A percentile compares a stretch with the other conserved stretches of the same genome.
Conservation (phyloP, 768 basidiomycete genomes). For the Suillus americanus region DNA sequence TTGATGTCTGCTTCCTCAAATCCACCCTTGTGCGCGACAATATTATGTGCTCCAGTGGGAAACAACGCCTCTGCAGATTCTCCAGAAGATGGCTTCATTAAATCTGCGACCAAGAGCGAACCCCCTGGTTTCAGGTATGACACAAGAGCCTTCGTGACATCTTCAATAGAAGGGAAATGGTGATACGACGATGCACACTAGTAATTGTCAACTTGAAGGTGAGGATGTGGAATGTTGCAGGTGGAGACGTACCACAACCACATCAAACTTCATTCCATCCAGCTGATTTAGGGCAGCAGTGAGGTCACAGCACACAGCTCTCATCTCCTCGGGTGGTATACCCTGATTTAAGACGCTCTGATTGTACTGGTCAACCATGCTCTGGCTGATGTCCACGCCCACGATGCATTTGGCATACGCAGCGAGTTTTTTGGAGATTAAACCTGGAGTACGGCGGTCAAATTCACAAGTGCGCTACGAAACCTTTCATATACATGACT, state of each 20-base stretch:
- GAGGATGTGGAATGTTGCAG: background rate
- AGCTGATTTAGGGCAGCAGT: conserved; percentile 49
- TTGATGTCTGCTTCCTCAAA: conserved; percentile 50
- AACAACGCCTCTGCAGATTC: conserved; percentile 27
- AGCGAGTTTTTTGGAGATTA: conserved; percentile 60
- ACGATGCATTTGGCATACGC: conserved; percentile 61
- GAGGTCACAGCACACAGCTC: conserved; percentile 52
- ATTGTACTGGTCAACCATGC: conserved; percentile 69
- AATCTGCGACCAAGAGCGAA: conserved; percentile 56
- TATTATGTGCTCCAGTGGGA: conserved; percentile 35
- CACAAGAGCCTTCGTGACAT: conserved; percentile 52
- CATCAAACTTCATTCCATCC: conserved; percentile 59
- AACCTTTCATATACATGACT: conserved; percentile 6
- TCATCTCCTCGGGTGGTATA: conserved; percentile 64
- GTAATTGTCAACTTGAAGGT: background rate
- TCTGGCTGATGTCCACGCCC: conserved; percentile 76
- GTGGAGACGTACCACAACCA: conserved; percentile 58
- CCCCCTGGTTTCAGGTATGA: conserved; percentile 64
- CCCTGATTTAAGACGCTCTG: conserved; percentile 56
- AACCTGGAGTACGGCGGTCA: conserved; percentile 39
- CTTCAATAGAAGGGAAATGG: conserved; percentile 51
- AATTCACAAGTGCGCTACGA: background rate
- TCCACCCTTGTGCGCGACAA: conserved; percentile 57
- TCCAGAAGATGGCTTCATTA: conserved; percentile 30
- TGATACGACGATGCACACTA: conserved; percentile 69